phyloP scores from a whole-genome alignment of 164 flowering plant species.

The Paratinospora sagittata region DNA sequence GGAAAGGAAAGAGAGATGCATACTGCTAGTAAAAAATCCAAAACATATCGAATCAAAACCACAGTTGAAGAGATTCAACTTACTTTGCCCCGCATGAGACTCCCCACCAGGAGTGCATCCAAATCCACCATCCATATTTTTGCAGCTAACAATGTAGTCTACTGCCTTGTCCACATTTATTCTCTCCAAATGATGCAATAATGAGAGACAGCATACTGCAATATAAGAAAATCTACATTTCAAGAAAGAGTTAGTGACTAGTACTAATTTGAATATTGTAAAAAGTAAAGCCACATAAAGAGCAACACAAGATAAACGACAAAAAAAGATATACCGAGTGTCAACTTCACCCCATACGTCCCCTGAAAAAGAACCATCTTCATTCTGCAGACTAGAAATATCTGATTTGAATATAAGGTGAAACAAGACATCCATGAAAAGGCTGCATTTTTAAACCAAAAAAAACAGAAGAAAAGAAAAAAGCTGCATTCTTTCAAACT shows the following conservation, averaged over 20 bases:
- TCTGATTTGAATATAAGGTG: constrained; percentile 42
- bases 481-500: neutral
- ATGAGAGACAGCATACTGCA: constrained; percentile 70
- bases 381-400: constrained; percentile 70
- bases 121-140: constrained; percentile 93
- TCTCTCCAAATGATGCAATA: constrained; percentile 54
- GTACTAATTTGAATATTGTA: neutral
- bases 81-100: constrained; percentile 96
- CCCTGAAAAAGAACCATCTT: constrained; percentile 93
- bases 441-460: neutral
- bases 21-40: too few species aligned
- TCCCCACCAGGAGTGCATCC: constrained; percentile 96
- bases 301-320: neutral
- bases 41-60: neutral
- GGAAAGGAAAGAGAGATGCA: neutral
- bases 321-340: constrained; percentile 44
- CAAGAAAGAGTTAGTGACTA: neutral
- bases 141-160: constrained; percentile 77
- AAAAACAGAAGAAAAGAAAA: neutral
- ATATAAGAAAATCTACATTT: constrained; percentile 72
- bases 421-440: constrained; percentile 17
- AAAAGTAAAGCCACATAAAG: neutral
- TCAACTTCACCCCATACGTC: constrained; percentile 97
- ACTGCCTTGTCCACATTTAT: constrained; percentile 87
- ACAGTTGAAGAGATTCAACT: constrained; percentile 14